These are phyloP conservation scores for Phylloboletellus chloephorus DNA, from an alignment of 1,284 basidiomycete species.

Conservation along the genomic window DNA sequence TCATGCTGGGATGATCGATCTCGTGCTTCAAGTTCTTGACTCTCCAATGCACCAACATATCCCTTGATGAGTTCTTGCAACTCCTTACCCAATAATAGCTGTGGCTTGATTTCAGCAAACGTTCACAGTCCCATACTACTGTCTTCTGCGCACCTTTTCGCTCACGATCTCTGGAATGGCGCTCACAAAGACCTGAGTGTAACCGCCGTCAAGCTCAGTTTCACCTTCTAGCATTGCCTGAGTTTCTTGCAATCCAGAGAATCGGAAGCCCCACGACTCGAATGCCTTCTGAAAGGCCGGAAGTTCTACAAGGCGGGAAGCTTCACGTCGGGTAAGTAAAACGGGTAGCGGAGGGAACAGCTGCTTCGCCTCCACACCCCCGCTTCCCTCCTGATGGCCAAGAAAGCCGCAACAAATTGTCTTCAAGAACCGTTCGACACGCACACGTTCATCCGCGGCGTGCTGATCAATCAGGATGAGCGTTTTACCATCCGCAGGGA, in stretches of 20 bases:
- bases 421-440: slow-evolving; percentile 78
- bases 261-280: slow-evolving; percentile 67
- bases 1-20: slow-evolving; percentile 18
- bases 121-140: background rate
- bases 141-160: slow-evolving; percentile 52
- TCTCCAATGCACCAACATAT: slow-evolving; percentile 47
- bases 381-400: slow-evolving; percentile 30
- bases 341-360: slow-evolving; percentile 52
- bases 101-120: slow-evolving; percentile 10
- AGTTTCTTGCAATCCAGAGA: slow-evolving; percentile 38
- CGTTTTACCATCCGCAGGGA: slow-evolving; percentile 21
- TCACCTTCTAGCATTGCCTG: slow-evolving; percentile 15
- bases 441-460: slow-evolving; percentile 88
- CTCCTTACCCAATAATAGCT: slow-evolving; percentile 63
- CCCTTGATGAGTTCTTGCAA: slow-evolving; percentile 64
- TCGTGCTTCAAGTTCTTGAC: slow-evolving; percentile 18
- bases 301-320: slow-evolving; percentile 41
- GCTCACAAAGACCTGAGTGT: slow-evolving; percentile 54
- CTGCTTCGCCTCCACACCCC: slow-evolving; percentile 36
- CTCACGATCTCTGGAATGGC: slow-evolving; percentile 60
- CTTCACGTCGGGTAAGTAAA: slow-evolving; percentile 62
- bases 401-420: slow-evolving; percentile 66
- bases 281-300: slow-evolving; percentile 46
- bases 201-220: slow-evolving; percentile 33
- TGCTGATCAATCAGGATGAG: slow-evolving; percentile 91